Percentiles rank a stretch among this genome's conserved stretches.
Evolutionary conservation across 345 rosid species (phyloP).

Genomic region (Hypericum androsaemum): DNA sequence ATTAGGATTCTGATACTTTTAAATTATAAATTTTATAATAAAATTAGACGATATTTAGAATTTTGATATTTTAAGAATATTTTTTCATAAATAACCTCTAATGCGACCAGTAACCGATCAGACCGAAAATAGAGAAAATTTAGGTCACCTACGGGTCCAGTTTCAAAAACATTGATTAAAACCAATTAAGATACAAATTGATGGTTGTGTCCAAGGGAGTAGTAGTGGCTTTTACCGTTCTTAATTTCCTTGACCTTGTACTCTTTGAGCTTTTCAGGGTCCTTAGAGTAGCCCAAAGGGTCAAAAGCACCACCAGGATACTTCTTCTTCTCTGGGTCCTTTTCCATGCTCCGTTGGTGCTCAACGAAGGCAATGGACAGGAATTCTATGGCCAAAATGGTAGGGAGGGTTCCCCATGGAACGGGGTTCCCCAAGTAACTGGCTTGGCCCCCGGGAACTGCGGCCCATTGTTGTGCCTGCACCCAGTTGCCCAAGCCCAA

Average conservation of each 20-base stretch:
- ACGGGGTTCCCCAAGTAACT: conserved; percentile 90
- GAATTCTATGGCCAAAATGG: conserved; percentile 83
- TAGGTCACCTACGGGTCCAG: too few species aligned
- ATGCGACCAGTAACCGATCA: too few species aligned
- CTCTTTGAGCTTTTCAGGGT: conserved; percentile 83
- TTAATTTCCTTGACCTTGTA: conserved; percentile 88
- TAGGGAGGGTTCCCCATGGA: conserved; percentile 95
- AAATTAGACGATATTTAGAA: too few species aligned
- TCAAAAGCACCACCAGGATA: conserved; percentile 98
- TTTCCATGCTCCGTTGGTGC: conserved; percentile 99
- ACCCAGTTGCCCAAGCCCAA: conserved; percentile 97
- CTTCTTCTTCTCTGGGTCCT: conserved; percentile 88
- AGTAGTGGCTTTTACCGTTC: conserved; percentile 42
- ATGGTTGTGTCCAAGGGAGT: too few species aligned
- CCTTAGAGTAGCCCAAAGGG: conserved; percentile 91
- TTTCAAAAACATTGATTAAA: too few species aligned
- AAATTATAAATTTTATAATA: too few species aligned
- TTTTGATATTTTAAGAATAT: too few species aligned
- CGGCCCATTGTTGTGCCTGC: conserved; percentile 97
- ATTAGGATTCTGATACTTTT: too few species aligned
- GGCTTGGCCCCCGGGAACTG: conserved; percentile 90
- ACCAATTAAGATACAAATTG: too few species aligned
- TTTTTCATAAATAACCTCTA: too few species aligned
- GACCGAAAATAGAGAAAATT: too few species aligned
- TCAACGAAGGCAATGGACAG: conserved; percentile 76